phyloP scores from a whole-genome alignment of 2,329 filamentous ascomycete species.

The Scytalidium sp. region DNA sequence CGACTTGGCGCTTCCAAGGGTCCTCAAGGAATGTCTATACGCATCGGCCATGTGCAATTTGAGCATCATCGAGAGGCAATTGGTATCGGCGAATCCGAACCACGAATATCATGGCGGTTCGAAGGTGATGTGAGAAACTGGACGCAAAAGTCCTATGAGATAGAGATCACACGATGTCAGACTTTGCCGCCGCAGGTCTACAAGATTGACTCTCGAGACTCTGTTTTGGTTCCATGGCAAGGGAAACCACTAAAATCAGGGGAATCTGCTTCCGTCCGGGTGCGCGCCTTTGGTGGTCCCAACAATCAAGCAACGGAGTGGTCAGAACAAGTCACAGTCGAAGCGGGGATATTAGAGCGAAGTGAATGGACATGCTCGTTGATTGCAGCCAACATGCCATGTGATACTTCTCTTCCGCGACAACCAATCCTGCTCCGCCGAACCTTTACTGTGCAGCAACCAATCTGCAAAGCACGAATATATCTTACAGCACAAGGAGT shows the following conservation, averaged over 20 bases:
- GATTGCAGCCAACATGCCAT: constrained; percentile 22
- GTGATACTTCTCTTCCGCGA: constrained; percentile 15
- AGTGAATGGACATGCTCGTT: constrained; percentile 29
- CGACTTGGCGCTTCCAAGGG: too few species aligned
- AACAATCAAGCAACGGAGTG: too few species aligned
- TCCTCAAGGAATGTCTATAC: too few species aligned
- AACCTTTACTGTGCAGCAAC: constrained; percentile 17
- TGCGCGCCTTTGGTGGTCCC: constrained; percentile 25
- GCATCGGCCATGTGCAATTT: too few species aligned
- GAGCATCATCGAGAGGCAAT: constrained; percentile 31
- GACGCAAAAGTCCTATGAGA: constrained; percentile 41
- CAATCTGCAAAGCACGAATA: constrained; percentile 22
- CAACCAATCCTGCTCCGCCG: constrained; percentile 34
- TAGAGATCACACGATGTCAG: too few species aligned
- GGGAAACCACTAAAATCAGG: constrained; percentile 25
- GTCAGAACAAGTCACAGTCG: constrained; percentile 27
- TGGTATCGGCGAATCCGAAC: constrained; percentile 40
- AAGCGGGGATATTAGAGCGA: constrained; percentile 29
- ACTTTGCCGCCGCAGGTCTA: too few species aligned
- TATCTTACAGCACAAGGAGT: constrained; percentile 34
- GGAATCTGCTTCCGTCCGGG: constrained; percentile 27
- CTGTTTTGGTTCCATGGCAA: constrained; percentile 44
- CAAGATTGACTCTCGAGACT: constrained; percentile 19
- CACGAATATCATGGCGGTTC: constrained; percentile 46
- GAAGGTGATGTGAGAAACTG: constrained; percentile 35